phyloP scores from a whole-genome alignment of 83 land plant genomes.

The Larix sibirica region DNA sequence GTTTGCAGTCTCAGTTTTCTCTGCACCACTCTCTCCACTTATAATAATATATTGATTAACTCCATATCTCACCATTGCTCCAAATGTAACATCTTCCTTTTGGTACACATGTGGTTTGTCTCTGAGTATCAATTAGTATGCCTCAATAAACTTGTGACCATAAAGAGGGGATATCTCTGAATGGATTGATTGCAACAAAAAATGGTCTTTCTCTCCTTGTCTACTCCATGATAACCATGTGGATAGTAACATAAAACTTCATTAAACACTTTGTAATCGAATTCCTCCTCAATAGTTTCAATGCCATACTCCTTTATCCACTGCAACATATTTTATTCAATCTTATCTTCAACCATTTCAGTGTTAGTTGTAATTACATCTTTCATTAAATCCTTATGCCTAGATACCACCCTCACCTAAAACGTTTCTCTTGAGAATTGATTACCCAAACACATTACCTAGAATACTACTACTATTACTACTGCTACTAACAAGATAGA shows the following conservation, averaged over 20 bases:
- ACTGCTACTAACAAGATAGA: too few species aligned
- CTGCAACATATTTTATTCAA: neutral
- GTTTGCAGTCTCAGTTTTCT: constrained; percentile 98
- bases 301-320: too few species aligned
- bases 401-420: too few species aligned
- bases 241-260: too few species aligned
- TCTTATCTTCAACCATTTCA: neutral
- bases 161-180: constrained; percentile 78
- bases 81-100: constrained; percentile 83
- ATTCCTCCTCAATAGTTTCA: too few species aligned
- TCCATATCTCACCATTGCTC: constrained; percentile 94
- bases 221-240: too few species aligned
- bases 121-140: constrained; percentile 56
- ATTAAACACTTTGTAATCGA: too few species aligned
- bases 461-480: too few species aligned
- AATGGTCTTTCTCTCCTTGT: constrained; percentile 86
- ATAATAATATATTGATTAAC: constrained; percentile 95
- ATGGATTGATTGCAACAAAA: constrained; percentile 96
- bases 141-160: constrained; percentile 68
- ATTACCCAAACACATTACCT: too few species aligned
- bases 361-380: neutral
- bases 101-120: constrained; percentile 96
- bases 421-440: too few species aligned
- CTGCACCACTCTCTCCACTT: constrained; percentile 99
- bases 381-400: neutral